Conservation (phyloP, 2,329 filamentous ascomycete genomes). For the Sporothrix phasma region DNA sequence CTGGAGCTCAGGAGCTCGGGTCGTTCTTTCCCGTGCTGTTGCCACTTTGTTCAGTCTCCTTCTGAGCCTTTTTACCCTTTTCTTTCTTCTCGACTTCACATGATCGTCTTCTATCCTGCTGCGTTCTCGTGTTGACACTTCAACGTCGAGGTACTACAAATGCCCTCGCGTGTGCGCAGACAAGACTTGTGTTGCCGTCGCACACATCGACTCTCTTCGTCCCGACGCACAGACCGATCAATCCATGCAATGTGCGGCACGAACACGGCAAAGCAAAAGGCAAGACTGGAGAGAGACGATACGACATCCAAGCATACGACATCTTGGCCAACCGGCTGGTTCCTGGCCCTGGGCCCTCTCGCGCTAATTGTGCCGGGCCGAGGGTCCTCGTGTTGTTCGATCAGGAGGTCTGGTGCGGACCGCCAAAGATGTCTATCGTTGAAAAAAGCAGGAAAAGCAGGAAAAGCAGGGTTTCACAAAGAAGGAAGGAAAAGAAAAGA, state of each 20-base stretch:
- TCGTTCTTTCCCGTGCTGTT: not conserved
- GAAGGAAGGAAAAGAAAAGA: not conserved
- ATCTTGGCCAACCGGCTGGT: not conserved
- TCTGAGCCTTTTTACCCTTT: not conserved
- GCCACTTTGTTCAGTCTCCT: not conserved
- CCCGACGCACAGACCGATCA: not conserved
- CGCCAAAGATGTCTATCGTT: not conserved
- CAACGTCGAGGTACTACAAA: too few species aligned
- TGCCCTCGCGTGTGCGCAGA: not conserved
- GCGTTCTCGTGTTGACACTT: not conserved
- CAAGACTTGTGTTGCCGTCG: not conserved
- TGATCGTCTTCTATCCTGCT: not conserved
- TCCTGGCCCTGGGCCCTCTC: not conserved
- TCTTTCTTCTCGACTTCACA: not conserved
- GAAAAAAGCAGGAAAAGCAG: too few species aligned
- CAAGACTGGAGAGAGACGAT: not conserved
- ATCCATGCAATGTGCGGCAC: constrained; percentile 1
- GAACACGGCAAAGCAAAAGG: not conserved
- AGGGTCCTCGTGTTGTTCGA: not conserved
- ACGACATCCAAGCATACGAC: not conserved
- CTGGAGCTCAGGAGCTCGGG: not conserved
- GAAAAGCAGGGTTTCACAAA: not conserved
- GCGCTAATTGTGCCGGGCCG: not conserved
- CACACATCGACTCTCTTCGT: not conserved
- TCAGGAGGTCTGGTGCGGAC: not conserved